A percentile compares a stretch with the other conserved stretches of the same genome.
phyloP scores from a whole-genome alignment of 352 stramenopile genomes.

The Pythium folliculosum region DNA sequence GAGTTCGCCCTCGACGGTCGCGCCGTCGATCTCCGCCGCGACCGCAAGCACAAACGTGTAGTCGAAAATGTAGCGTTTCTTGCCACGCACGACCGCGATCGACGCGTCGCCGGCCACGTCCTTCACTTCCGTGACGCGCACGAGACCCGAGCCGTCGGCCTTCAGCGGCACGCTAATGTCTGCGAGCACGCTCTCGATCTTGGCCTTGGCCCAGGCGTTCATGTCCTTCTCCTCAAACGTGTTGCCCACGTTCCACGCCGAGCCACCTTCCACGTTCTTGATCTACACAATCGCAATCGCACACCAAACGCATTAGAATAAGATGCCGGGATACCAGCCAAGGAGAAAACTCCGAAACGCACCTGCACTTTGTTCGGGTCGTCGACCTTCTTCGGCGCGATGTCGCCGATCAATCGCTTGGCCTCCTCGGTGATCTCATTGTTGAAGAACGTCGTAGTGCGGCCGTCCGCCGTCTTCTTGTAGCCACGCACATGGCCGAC shows the following conservation, averaged over 20 bases:
- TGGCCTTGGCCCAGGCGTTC: constrained; percentile 81
- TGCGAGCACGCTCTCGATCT: constrained; percentile 63
- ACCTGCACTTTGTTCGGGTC: constrained; percentile 64
- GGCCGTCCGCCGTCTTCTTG: constrained; percentile 96
- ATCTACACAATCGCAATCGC: constrained; percentile 37
- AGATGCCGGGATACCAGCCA: not conserved
- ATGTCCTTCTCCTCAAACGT: constrained; percentile 94
- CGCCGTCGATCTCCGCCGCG: constrained; percentile 15
- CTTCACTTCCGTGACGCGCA: constrained; percentile 68
- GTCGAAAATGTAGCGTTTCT: constrained; percentile 93
- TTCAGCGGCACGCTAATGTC: constrained; percentile 43
- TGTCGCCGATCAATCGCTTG: constrained; percentile 98
- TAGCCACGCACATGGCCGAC: constrained; percentile 88
- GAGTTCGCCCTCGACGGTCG: constrained; percentile 47
- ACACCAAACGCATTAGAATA: constrained; percentile 1
- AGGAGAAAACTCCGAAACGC: not conserved
- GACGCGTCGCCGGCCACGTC: constrained; percentile 92
- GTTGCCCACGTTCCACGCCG: constrained; percentile 93
- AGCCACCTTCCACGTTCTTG: constrained; percentile 82
- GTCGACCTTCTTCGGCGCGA: constrained; percentile 85
- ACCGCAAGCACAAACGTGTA: constrained; percentile 60
- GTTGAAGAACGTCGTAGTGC: constrained; percentile 99
- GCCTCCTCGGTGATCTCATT: constrained; percentile 97
- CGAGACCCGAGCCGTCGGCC: constrained; percentile 35
- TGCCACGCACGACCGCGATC: constrained; percentile 90